Evolutionary conservation across 2,329 filamentous ascomycete genomes (phyloP).

Genomic region (Didymella arachidicola): DNA sequence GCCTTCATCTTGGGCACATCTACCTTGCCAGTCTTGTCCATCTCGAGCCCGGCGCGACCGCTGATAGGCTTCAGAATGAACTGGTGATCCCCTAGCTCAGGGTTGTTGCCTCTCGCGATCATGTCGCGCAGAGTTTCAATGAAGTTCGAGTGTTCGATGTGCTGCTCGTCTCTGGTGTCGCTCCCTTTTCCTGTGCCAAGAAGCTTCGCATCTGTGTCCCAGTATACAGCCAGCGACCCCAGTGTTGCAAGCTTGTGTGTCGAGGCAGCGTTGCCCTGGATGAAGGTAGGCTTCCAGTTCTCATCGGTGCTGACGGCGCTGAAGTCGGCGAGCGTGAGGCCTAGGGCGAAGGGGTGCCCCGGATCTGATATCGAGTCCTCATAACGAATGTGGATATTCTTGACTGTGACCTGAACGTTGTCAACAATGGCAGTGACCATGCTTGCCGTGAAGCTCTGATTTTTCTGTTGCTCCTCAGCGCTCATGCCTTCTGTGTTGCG

Average conservation of each 20-base stretch:
- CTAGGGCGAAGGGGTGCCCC: slow-evolving; percentile 92
- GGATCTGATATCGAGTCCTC: slow-evolving; percentile 96
- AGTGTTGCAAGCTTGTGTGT: slow-evolving; percentile 95
- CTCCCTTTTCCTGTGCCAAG: slow-evolving; percentile 82
- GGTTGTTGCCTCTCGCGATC: slow-evolving; percentile 75
- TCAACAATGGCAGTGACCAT: slow-evolving; percentile 96
- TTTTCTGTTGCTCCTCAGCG: slow-evolving; percentile 94
- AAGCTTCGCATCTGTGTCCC: slow-evolving; percentile 92
- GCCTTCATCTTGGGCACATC: slow-evolving; percentile 88
- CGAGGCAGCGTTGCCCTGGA: slow-evolving; percentile 80
- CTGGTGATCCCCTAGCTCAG: slow-evolving; percentile 70
- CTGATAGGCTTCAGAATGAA: slow-evolving; percentile 97
- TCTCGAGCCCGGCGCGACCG: slow-evolving; percentile 90
- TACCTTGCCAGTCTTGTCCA: slow-evolving; percentile 88
- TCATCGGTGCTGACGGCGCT: slow-evolving; percentile 96
- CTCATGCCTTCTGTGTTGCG: slow-evolving; percentile 91
- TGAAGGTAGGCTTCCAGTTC: slow-evolving; percentile 94
- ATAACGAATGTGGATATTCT: slow-evolving; percentile 98
- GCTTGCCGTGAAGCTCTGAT: slow-evolving; percentile 96
- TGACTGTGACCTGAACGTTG: slow-evolving; percentile 96
- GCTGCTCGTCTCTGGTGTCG: slow-evolving; percentile 64
- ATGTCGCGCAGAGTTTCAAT: slow-evolving; percentile 78
- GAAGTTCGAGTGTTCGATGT: slow-evolving; percentile 76
- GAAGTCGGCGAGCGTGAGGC: slow-evolving; percentile 92
- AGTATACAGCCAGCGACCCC: slow-evolving; percentile 90